Base-by-base conservation (phyloP, 805 yeast species). In the Yarrowia porcina region DNA sequence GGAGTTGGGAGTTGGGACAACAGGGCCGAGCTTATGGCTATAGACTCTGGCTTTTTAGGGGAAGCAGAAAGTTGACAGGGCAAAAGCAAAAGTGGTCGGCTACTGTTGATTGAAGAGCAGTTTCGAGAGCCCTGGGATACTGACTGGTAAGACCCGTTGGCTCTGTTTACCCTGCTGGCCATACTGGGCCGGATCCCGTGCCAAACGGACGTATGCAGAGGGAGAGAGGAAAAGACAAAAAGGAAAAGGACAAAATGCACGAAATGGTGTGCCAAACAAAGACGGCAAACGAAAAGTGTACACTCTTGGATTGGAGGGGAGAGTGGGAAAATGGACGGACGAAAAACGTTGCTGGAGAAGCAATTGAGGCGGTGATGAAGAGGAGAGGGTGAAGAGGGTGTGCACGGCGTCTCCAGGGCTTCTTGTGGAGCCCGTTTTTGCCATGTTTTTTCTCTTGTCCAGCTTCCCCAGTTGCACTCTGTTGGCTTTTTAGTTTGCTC, bases 401-500 rank as follows among this genome's bases (percentile, higher is more conserved):
- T n/a, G n/a, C n/a, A n/a, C n/a, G n/a, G n/a, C n/a, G n/a, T n/a
- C n/a, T n/a, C n/a, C n/a, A n/a, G n/a, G n/a, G n/a, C n/a, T n/a
- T n/a, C n/a, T n/a, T n/a, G n/a, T n/a, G n/a, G n/a, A n/a, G n/a
- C n/a, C n/a, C n/a, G n/a, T n/a, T n/a, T n/a, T n/a, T n/a, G n/a
- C n/a, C n/a, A n/a, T n/a, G n/a, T n/a, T n/a, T n/a, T n/a, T n/a
- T n/a, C n/a, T n/a, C 17, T 32, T 32, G 36, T 27, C 47, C 47
- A 4, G 23, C 49, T 9, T 12, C 54, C 18, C 38, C 38, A 28
- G 18, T 2, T 6, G 36, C 28, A 28, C 52, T 45, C 54, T 15
- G 39, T 47, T 47, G 38, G 28, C 54, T 20, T 47, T 45, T 47
- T 47, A 47, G 54, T 47, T 47, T 47, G 54, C 54, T 47, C 54